Percentiles rank a stretch among this genome's conserved stretches.
These are phyloP conservation scores for Pseudogymnoascus sp. DNA, from an alignment of 2,329 filamentous ascomycete genomes.

Conservation along the genomic window DNA sequence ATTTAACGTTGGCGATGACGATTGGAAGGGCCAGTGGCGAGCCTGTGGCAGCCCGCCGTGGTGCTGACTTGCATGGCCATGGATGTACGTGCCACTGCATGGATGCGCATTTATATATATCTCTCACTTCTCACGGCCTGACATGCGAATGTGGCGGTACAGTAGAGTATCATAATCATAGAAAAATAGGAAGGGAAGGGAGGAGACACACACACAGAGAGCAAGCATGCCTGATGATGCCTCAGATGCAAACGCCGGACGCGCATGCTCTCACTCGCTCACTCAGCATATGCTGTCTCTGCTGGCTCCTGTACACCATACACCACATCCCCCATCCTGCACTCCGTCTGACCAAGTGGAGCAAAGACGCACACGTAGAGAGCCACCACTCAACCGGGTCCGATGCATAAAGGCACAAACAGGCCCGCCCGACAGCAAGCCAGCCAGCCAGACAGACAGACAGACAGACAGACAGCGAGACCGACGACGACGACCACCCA, in stretches of 20 bases:
- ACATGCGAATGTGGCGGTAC: neutral
- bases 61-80: neutral
- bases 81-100: neutral
- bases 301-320: neutral
- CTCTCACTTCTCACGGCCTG: neutral
- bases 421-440: no score
- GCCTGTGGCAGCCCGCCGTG: neutral
- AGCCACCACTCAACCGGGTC: neutral
- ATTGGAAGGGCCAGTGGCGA: neutral
- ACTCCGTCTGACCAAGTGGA: neutral
- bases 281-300: neutral
- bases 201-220: neutral
- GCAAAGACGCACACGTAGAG: neutral
- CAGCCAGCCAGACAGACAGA: no score
- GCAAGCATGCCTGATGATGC: neutral
- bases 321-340: neutral
- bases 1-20: neutral
- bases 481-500: no score
- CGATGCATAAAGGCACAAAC: neutral
- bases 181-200: neutral
- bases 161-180: neutral
- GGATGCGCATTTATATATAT: neutral
- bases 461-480: no score
- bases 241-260: neutral
- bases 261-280: neutral